These are phyloP conservation scores for Tripterygium wilfordii DNA, from an alignment of 177 flowering plant genomes.

Conservation along the genomic window DNA sequence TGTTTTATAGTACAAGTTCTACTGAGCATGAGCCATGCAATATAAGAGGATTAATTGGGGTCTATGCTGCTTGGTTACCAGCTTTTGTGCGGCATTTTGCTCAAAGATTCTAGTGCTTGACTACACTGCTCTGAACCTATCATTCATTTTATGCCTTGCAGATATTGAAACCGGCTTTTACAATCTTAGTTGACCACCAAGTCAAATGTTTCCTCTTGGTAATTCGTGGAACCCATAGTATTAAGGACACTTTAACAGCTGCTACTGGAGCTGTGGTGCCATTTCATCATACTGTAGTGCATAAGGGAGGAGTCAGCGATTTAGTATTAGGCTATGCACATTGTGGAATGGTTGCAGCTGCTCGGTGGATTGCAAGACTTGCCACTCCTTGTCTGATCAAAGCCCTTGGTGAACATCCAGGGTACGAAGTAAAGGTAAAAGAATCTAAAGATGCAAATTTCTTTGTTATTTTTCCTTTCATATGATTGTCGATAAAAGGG, in stretches of 20 bases:
- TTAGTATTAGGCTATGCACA: constrained; percentile 97
- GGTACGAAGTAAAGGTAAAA: constrained; percentile 74
- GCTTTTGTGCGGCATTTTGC: too few relatives aligned
- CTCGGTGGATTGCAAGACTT: constrained; percentile 94
- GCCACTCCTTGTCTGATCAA: constrained; percentile 77
- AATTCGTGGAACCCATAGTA: constrained; percentile 98
- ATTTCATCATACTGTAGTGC: constrained; percentile 87
- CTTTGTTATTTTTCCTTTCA: too few relatives aligned
- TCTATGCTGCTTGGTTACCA: too few relatives aligned
- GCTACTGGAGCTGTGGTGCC: constrained; percentile 98
- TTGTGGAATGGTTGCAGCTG: constrained; percentile 99
- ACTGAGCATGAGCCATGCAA: too few relatives aligned
- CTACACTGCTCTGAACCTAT: too few relatives aligned
- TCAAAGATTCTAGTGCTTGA: too few relatives aligned
- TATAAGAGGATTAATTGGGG: too few relatives aligned
- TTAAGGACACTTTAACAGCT: constrained; percentile 96
- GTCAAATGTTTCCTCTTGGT: constrained; percentile 60
- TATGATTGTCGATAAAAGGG: too few relatives aligned
- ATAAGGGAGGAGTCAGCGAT: constrained; percentile 88
- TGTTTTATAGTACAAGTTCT: too few relatives aligned
- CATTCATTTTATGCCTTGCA: constrained; percentile 25
- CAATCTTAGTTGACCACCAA: constrained; percentile 67
- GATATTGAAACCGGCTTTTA: constrained; percentile 98
- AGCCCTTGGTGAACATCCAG: constrained; percentile 60
- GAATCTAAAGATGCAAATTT: too few relatives aligned